Evolutionary conservation across 352 stramenopile genomes (phyloP), one percentile per base, ranked within the genome.

Genomic region (Hyaloperonospora brassicae): DNA sequence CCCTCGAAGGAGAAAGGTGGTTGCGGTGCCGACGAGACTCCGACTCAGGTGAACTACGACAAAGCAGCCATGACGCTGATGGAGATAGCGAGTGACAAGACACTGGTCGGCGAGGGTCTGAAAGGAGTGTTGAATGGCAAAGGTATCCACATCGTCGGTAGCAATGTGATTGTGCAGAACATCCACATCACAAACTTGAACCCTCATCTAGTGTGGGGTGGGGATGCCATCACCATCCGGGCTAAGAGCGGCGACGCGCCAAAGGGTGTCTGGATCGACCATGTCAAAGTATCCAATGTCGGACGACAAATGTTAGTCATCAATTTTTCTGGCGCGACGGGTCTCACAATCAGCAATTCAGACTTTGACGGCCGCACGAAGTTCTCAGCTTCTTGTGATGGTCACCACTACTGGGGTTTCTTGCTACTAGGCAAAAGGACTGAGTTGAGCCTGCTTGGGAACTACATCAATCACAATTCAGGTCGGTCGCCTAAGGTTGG

Each of bases 331-430:
- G 45, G 50, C 7, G 49, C 45, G 14, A 53, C 50, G 12, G 50
- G 49, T 5, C 23, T 59, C 10, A 70, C 51, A 2, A 48, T 59
- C 53, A 76, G 61, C 27, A 77, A 61, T 31, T 56, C 47, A 40
- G 47, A 61, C 23, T 61, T 61, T n/a, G 50, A 57, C 7, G 50
- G 50, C 10, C 40, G 24, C 4, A 56, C 50, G 3, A 42, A 55
- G 17, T 55, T 42, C 21, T 55, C 50, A n/a, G 50, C 50, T 39
- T 57, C 41, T 1, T 57, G 50, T 12, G 50, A 57, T 22, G 40
- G 40, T 22, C 48, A 77, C 52, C 72, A 83, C 55, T 83, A 79
- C 60, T 78, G 50, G 55, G 43, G 42, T 3, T 64, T 68, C 25
- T 22, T 68, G 27, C 40, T 64, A 23, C 44, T 51, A 3, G 61